Evolutionary conservation across 2,329 filamentous ascomycete species (phyloP), one percentile per base, ranked within the genome.

Genomic region (Coleophoma eucalyptorum): DNA sequence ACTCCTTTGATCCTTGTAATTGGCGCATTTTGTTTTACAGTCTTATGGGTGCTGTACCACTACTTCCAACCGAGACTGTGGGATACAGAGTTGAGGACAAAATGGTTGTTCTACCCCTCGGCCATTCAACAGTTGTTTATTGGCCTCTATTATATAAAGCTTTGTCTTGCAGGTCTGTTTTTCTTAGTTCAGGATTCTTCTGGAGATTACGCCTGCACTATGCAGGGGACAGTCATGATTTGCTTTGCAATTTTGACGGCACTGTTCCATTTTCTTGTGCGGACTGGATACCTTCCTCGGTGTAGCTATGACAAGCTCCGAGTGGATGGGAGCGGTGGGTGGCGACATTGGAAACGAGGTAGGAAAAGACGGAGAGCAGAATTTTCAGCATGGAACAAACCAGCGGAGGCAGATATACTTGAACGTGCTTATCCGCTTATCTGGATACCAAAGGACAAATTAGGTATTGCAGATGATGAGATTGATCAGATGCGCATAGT

Each of bases 91-190:
- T 32, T 45, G 15, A 15, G 91, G 0, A 92, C 92, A 31, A 92
- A 92, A 43, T 92, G 92, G 43, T 78, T 96, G 1, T 48, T 48
- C 35, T 48, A 41, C 45, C 49, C 15, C n/a, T 40, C 33, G 18
- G 49, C 49, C 21, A 43, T 51, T 20, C 40, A 20, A 21, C 20
- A 51, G 37, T 31, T 51, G n/a, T 18, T 52, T 20, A 50, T 40
- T 34, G 46, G 50, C 32, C 19, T 52, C 16, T 52, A 52, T 19
- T 43, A 50, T 31, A 43, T 50, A 40, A 46, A 52, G 43, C 34
- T 52, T 20, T 52, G 26, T 37, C 46, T 52, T 31, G 32, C 37
- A 37, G 38, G 50, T 6, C 34, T 52, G 16, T 52, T 52, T 8
- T 45, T 52, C 35, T 34, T 52, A 2, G 46, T 52, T 18, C 37